These are phyloP conservation scores for Hypoxylon sp. DNA, from an alignment of 2,329 filamentous ascomycete species.

Conservation along the genomic window DNA sequence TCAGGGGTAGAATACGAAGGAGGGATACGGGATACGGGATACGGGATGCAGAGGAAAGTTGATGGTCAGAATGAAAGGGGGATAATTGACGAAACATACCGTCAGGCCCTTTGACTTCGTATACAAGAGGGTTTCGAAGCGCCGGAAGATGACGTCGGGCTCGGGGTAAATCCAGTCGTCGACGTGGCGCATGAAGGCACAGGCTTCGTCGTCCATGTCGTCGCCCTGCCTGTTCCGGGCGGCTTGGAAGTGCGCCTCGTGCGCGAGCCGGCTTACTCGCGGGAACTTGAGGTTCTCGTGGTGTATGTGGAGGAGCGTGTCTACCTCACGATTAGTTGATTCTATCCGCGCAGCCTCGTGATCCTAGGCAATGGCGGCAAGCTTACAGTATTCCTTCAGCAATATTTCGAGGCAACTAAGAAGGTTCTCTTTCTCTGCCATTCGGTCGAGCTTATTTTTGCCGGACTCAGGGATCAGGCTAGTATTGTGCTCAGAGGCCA, in stretches of 20 bases:
- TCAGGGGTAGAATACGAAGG: no score
- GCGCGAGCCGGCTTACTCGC: constrained; percentile 23
- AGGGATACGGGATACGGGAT: no score
- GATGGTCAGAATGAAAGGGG: background rate
- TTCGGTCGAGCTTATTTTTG: constrained; percentile 12
- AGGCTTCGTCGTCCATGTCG: constrained; percentile 33
- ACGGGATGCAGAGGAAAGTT: no score
- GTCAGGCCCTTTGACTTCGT: constrained; percentile 3
- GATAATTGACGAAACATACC: constrained; percentile 12
- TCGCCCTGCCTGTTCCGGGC: constrained; percentile 14
- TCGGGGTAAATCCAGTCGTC: constrained; percentile 37
- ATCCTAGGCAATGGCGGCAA: background rate
- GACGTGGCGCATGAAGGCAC: constrained; percentile 34
- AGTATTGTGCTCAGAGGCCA: no score
- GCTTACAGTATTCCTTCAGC: constrained; percentile 35
- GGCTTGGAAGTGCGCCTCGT: constrained; percentile 24
- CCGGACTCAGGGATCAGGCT: no score
- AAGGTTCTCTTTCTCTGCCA: constrained; percentile 33
- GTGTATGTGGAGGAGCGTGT: constrained; percentile 11
- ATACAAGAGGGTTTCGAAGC: constrained; percentile 36
- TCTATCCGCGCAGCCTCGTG: background rate
- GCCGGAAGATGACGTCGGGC: constrained; percentile 32
- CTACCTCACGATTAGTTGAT: constrained; percentile 8
- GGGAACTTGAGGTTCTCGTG: constrained; percentile 26
- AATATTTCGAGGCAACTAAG: constrained; percentile 8